Evolutionary conservation across 257 asterid genomes (phyloP).

Genomic region (Haberlea rhodopensis): DNA sequence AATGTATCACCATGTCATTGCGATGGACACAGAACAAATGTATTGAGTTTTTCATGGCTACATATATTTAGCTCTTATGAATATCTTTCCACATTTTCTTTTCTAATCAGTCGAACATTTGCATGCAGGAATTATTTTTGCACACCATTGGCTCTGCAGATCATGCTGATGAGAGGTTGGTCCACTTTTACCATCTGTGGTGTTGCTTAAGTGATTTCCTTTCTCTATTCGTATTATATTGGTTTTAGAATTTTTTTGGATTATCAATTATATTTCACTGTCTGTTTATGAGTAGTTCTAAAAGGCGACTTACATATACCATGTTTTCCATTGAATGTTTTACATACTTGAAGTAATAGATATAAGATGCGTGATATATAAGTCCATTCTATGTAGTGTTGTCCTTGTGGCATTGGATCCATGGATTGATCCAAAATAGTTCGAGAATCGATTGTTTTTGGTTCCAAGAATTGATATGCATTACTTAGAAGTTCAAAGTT

Average conservation of each 20-base stretch:
- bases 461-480: not conserved
- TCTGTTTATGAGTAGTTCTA: constrained; percentile 7
- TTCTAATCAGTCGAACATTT: constrained; percentile 24
- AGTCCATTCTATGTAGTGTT: not conserved
- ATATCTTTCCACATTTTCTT: not conserved
- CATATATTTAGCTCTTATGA: not conserved
- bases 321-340: constrained; percentile 3
- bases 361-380: not conserved
- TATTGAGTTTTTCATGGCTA: not conserved
- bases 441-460: not conserved
- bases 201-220: constrained; percentile 14
- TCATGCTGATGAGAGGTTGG: constrained; percentile 53
- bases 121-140: constrained; percentile 72
- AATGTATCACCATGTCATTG: not conserved
- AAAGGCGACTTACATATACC: constrained; percentile 1
- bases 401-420: not conserved
- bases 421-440: not conserved
- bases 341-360: constrained; percentile 18
- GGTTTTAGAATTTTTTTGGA: constrained; percentile 24
- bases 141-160: constrained; percentile 54
- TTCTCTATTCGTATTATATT: constrained; percentile 10
- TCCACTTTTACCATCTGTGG: constrained; percentile 15
- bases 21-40: not conserved
- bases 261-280: not conserved
- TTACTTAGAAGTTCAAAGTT: not conserved